Conservation (phyloP, 2,329 filamentous ascomycete species). For the Alternaria burnsii region DNA sequence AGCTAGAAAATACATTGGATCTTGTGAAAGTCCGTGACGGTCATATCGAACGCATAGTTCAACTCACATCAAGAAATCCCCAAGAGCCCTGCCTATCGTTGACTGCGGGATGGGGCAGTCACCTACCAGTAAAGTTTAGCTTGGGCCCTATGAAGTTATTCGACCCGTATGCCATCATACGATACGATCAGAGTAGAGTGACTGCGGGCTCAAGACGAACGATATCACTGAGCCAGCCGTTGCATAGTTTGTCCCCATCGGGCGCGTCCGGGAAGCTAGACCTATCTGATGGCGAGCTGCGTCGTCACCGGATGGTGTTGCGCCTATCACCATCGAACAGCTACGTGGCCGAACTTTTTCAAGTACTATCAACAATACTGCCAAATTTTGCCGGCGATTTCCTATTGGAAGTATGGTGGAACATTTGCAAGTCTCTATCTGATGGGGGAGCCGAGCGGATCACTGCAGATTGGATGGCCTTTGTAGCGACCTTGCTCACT, state of each 20-base stretch:
- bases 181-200: slow-evolving; percentile 34
- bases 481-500: slow-evolving; percentile 52
- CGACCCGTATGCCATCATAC: slow-evolving; percentile 43
- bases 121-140: slow-evolving; percentile 40
- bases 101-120: slow-evolving; percentile 49
- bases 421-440: slow-evolving; percentile 38
- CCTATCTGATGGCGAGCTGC: slow-evolving; percentile 42
- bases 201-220: slow-evolving; percentile 47
- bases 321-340: slow-evolving; percentile 40
- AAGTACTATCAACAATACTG: slow-evolving; percentile 43
- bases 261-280: slow-evolving; percentile 41
- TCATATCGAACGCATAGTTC: slow-evolving; percentile 42
- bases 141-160: slow-evolving; percentile 43
- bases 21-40: slow-evolving; percentile 44
- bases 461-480: slow-evolving; percentile 50
- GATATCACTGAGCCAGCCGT: slow-evolving; percentile 31
- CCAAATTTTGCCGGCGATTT: slow-evolving; percentile 49
- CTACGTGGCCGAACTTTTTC: slow-evolving; percentile 43
- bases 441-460: slow-evolving; percentile 16
- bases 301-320: slow-evolving; percentile 44
- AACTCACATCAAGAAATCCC: slow-evolving; percentile 33
- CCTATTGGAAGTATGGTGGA: slow-evolving; percentile 51
- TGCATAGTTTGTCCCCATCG: slow-evolving; percentile 36
- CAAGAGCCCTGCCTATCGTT: slow-evolving; percentile 38
- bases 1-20: slow-evolving; percentile 39